Conservation (phyloP, 2,329 filamentous ascomycete genomes). For the Exserohilum rostratum region DNA sequence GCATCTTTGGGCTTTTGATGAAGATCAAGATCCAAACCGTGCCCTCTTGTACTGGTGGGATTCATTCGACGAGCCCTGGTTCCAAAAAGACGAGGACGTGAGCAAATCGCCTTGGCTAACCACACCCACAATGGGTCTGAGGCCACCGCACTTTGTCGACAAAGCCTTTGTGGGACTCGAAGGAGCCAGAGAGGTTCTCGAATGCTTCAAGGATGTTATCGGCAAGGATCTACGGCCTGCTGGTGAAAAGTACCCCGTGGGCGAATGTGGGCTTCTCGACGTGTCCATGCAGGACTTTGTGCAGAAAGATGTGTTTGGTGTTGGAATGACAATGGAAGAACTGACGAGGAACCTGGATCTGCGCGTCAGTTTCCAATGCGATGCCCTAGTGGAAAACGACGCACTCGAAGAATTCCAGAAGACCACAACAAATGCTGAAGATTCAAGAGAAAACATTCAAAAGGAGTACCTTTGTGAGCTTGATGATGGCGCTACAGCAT, state of each 20-base stretch:
- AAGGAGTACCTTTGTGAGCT: background rate
- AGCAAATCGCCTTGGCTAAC: background rate
- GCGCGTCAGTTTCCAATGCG: conserved; percentile 8
- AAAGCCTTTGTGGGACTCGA: conserved; percentile 3
- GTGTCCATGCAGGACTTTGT: conserved; percentile 7
- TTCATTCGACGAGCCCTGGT: conserved; percentile 8
- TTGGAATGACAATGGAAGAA: conserved; percentile 8
- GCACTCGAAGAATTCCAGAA: background rate
- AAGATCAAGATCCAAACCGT: background rate
- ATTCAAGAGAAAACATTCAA: background rate
- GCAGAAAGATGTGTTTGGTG: conserved; percentile 10
- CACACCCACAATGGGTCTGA: background rate
- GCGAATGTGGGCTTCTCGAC: conserved; percentile 4
- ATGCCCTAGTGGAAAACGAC: background rate
- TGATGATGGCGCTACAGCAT: background rate
- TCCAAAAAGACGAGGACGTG: background rate
- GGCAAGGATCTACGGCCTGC: conserved; percentile 11
- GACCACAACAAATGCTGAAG: no score
- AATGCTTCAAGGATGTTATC: conserved; percentile 1
- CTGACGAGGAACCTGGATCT: conserved; percentile 11
- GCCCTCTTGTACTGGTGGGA: conserved; percentile 13
- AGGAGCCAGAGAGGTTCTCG: conserved; percentile 7
- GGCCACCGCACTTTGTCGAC: conserved; percentile 14
- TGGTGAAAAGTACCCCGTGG: background rate
- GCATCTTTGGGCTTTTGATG: conserved; percentile 3